These are phyloP conservation scores for Imleria badia DNA, from an alignment of 768 basidiomycete species.

Conservation along the genomic window DNA sequence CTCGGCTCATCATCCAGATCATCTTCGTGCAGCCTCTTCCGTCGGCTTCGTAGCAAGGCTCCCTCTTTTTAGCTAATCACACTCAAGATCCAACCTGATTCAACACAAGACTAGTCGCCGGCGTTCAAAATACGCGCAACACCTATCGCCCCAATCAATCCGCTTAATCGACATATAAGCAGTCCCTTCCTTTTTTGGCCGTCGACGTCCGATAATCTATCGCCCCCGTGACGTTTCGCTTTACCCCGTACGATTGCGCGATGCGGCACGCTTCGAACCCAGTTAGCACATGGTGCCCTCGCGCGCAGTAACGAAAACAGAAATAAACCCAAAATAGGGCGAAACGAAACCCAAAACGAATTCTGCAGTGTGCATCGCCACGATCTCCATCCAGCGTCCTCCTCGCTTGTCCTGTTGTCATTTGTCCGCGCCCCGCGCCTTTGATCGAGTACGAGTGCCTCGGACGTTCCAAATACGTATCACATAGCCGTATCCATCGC, in stretches of 20 bases:
- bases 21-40: neutral
- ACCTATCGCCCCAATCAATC: neutral
- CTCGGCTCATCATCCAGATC: neutral
- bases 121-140: neutral
- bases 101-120: neutral
- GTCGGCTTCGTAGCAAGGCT: neutral
- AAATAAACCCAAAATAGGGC: neutral
- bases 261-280: neutral
- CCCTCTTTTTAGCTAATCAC: neutral
- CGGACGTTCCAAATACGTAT: neutral
- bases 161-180: neutral
- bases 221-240: constrained; percentile 2
- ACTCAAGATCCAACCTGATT: neutral
- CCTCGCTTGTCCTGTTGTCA: neutral
- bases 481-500: neutral
- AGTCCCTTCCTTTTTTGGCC: neutral
- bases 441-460: constrained; percentile 1
- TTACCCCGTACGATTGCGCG: neutral
- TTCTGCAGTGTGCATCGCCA: neutral
- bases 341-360: neutral
- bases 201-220: neutral
- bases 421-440: neutral
- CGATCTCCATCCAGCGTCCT: constrained; percentile 1
- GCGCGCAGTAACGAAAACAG: neutral
- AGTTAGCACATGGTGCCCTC: neutral